These are phyloP conservation scores for Solanum bulbocastanum DNA, from an alignment of 257 asterid genomes.

Conservation along the genomic window DNA sequence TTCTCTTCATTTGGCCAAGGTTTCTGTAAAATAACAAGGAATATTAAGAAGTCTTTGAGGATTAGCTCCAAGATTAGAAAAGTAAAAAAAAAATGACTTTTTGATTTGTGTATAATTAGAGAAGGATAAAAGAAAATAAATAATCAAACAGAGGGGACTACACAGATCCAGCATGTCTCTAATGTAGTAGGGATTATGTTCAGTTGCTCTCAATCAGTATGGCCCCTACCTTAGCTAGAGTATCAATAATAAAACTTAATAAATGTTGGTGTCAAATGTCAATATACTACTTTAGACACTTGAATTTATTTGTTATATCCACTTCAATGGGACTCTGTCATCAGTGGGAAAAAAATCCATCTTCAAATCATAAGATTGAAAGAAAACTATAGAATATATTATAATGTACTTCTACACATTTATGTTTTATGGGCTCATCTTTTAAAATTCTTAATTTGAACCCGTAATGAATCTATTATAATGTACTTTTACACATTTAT, in stretches of 20 bases:
- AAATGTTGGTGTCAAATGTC: conserved; percentile 1
- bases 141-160: neutral
- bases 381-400: neutral
- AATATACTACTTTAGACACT: neutral
- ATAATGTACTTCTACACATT: too few relatives aligned
- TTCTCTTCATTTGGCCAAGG: conserved; percentile 49
- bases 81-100: neutral
- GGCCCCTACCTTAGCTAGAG: neutral
- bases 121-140: neutral
- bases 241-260: conserved; percentile 8
- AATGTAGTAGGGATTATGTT: neutral
- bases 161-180: neutral
- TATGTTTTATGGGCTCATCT: neutral
- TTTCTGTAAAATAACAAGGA: conserved; percentile 22
- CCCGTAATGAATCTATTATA: neutral
- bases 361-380: neutral
- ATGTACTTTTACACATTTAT: neutral
- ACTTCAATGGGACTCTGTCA: neutral
- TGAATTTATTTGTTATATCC: neutral
- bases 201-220: neutral
- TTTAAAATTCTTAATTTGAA: neutral
- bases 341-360: neutral
- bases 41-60: neutral
- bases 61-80: neutral
- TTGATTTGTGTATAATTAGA: neutral